Base-by-base conservation (phyloP, 306 rosid genomes). In the Quercus ilex region DNA sequence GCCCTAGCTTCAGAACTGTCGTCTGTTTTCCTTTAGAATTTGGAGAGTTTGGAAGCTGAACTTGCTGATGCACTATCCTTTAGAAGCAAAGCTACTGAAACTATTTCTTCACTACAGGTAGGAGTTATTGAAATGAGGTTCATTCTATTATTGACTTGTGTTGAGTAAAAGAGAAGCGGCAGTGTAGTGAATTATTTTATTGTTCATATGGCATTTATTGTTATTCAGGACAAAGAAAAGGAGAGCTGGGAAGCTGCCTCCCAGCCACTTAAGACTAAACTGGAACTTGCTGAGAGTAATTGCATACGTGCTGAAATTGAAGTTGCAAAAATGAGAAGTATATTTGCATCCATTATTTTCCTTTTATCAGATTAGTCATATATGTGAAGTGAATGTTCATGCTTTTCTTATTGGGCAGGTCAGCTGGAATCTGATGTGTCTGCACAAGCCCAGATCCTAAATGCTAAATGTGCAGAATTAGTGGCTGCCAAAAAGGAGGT, bases 11-110 rank as follows among this genome's bases (percentile, higher is more conserved):
- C 70, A 71, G 68, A 55, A 80, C 55, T 69, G 23, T 85, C 73
- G 71, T 77, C 51, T 75, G 38, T 70, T 82, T 83, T 82, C 70
- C 75, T 82, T 80, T 90, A 96, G 99, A 93, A 79, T 80, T 82
- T 93, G 87, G 94, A 91, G 88, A 90, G 92, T 83, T 86, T 93
- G 89, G 97, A 96, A 90, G 92, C 90, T 35, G 98, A 96, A 85
- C 91, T 96, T 80, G 94, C 92, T 74, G 99, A 96, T 85, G 99
- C 96, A 51, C 68, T 91, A 58, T 89, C 97, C 1, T 97, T 91
- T 68, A 90, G 98, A 88, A 89, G 68, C 56, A 96, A 93, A 87
- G 99, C 98, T 57, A 80, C 93, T 67, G 97, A 90, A 84, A 90
- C 91, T 67, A 91, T 91, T 84, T 91, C 98, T 86, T 91, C 96